A percentile compares a stretch with the other conserved stretches of the same genome.
These are phyloP conservation scores for Dioscorea alata DNA, from an alignment of 106 monocot species.

Conservation along the genomic window DNA sequence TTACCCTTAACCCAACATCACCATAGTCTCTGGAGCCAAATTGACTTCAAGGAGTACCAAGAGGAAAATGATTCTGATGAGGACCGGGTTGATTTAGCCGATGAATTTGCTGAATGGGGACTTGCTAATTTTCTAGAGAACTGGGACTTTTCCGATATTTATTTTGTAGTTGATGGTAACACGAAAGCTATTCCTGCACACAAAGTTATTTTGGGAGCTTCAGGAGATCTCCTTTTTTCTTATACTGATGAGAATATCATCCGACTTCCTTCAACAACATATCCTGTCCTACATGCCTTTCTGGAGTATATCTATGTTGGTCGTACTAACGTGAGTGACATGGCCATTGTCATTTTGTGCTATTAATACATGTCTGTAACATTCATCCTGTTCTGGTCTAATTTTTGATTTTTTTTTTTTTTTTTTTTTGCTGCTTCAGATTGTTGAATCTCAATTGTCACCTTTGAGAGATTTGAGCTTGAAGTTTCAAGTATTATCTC, in stretches of 20 bases:
- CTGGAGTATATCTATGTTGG: slow-evolving; percentile 84
- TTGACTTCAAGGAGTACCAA: slow-evolving; percentile 47
- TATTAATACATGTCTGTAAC: not conserved
- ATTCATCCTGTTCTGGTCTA: slow-evolving; percentile 4
- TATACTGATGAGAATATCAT: slow-evolving; percentile 31
- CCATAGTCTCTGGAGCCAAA: slow-evolving; percentile 27
- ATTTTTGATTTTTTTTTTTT: too few species aligned
- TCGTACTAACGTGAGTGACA: slow-evolving; percentile 42
- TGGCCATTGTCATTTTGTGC: not conserved
- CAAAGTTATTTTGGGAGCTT: slow-evolving; percentile 54
- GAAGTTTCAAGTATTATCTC: slow-evolving; percentile 53
- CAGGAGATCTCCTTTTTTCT: slow-evolving; percentile 44
- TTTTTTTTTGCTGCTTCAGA: slow-evolving; percentile 24
- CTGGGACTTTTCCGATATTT: slow-evolving; percentile 74
- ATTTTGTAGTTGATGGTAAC: slow-evolving; percentile 65
- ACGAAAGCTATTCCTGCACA: slow-evolving; percentile 72
- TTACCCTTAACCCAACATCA: slow-evolving; percentile 47
- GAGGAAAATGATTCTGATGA: slow-evolving; percentile 26
- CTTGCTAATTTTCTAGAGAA: slow-evolving; percentile 69
- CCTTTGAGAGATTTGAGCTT: slow-evolving; percentile 44
- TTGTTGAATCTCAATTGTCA: slow-evolving; percentile 52
- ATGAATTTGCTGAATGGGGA: slow-evolving; percentile 38
- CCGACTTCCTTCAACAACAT: slow-evolving; percentile 51
- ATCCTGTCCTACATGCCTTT: slow-evolving; percentile 65
- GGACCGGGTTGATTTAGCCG: slow-evolving; percentile 15